These are phyloP conservation scores for Penicillium psychrofluorescens DNA, from an alignment of 495 filamentous ascomycete species.

Conservation along the genomic window DNA sequence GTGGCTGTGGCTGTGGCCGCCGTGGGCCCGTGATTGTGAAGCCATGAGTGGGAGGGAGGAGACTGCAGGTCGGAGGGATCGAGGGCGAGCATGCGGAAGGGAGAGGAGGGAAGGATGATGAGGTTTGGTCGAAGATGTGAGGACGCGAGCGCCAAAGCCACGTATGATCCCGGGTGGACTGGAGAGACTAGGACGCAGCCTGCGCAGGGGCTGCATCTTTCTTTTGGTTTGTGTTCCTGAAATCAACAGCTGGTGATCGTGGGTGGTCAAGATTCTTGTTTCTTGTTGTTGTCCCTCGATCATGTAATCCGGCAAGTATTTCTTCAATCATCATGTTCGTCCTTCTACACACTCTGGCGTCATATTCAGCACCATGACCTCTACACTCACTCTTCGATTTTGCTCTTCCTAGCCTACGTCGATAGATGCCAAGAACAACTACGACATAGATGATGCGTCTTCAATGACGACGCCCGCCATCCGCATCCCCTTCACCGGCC, in stretches of 20 bases:
- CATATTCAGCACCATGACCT: not conserved
- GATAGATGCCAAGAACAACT: not conserved
- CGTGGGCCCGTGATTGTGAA: constrained; percentile 26
- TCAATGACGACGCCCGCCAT: constrained; percentile 63
- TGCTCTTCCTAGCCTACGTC: not conserved
- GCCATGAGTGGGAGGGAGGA: constrained; percentile 18
- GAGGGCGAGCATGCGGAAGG: constrained; percentile 17
- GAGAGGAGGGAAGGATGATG: constrained; percentile 20
- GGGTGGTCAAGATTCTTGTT: too few relatives aligned
- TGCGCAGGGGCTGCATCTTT: constrained; percentile 37
- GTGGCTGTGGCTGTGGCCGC: constrained; percentile 25
- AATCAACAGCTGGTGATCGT: too few relatives aligned
- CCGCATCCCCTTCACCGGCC: constrained; percentile 85
- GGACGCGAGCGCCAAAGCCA: too few relatives aligned
- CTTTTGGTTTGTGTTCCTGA: too few relatives aligned
- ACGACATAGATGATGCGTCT: constrained; percentile 17
- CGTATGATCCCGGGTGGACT: too few relatives aligned
- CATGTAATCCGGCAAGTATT: constrained; percentile 20
- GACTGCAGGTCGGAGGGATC: constrained; percentile 3
- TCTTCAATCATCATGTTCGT: too few relatives aligned
- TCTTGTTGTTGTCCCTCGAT: constrained; percentile 3
- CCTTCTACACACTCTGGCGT: too few relatives aligned
- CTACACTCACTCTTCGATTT: not conserved
- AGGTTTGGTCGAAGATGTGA: too few relatives aligned
- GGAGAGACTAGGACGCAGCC: constrained; percentile 20